A percentile compares a stretch with the other conserved stretches of the same genome.
Conservation (phyloP, 179 eudicot genomes). For the Spinacia oleracea region DNA sequence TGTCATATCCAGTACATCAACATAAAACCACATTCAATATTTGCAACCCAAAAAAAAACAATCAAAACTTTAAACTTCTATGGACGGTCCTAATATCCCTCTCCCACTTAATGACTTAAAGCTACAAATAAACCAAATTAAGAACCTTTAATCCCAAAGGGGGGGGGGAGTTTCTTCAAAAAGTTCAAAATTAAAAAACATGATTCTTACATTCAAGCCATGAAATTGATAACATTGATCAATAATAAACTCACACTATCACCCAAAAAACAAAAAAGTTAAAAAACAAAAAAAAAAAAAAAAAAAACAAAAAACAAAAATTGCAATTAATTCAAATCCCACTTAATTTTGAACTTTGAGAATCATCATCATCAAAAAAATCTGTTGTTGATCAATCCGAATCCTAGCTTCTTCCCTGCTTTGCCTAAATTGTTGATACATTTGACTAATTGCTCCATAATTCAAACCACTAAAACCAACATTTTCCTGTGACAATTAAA, state of each 20-base stretch:
- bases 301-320: too few species aligned
- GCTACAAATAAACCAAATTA: constrained; percentile 8
- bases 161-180: not conserved
- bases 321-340: not conserved
- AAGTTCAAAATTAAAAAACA: not conserved
- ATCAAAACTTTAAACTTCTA: not conserved
- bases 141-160: constrained; percentile 9
- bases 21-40: not conserved
- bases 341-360: constrained; percentile 25
- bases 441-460: constrained; percentile 32
- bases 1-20: constrained; percentile 4
- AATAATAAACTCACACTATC: not conserved
- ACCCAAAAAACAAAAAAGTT: not conserved
- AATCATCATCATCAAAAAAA: constrained; percentile 25
- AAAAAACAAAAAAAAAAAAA: too few species aligned
- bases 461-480: constrained; percentile 23
- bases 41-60: not conserved
- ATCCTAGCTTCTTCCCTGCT: constrained; percentile 15
- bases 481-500: constrained; percentile 27
- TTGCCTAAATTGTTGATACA: constrained; percentile 33
- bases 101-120: constrained; percentile 8
- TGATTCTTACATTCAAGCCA: not conserved
- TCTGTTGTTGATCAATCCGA: constrained; percentile 25
- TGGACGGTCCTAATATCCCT: constrained; percentile 13
- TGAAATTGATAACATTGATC: constrained; percentile 2